phyloP scores from a whole-genome alignment of 768 basidiomycete species.

The Tylopilus vinaceipallidus region DNA sequence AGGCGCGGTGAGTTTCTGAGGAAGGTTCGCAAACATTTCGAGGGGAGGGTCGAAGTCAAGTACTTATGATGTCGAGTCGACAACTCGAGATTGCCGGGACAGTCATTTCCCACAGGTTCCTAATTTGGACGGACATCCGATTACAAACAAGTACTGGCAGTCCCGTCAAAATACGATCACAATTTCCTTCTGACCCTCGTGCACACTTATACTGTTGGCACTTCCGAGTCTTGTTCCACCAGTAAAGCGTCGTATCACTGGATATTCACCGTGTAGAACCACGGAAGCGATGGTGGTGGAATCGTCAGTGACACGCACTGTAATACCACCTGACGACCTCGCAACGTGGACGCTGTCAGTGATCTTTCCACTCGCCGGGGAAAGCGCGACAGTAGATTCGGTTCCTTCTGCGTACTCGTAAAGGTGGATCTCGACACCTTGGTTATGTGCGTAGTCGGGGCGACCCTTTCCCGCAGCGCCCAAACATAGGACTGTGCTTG shows the following conservation, averaged over 20 bases:
- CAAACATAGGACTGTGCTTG: constrained; percentile 47
- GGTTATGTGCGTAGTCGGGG: constrained; percentile 38
- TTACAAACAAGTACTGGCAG: not conserved
- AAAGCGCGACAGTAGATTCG: constrained; percentile 16
- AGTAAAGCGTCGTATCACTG: constrained; percentile 1
- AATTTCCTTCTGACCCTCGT: constrained; percentile 5
- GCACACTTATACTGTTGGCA: not conserved
- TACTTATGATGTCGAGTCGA: too few species aligned
- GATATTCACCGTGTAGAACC: constrained; percentile 15
- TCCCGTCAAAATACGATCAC: constrained; percentile 7
- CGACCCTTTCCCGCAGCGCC: constrained; percentile 46
- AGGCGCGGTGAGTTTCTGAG: constrained; percentile 69
- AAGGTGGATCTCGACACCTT: constrained; percentile 45
- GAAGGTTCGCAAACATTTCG: constrained; percentile 73
- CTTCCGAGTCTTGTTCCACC: constrained; percentile 10
- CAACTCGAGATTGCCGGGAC: not conserved
- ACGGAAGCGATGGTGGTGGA: constrained; percentile 9
- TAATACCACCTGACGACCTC: constrained; percentile 11
- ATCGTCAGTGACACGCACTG: constrained; percentile 6
- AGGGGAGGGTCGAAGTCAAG: not conserved
- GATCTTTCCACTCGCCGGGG: constrained; percentile 3
- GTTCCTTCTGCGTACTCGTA: constrained; percentile 52
- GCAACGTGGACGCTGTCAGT: constrained; percentile 7
- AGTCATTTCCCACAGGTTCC: not conserved
- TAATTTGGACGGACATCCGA: too few species aligned